Percentiles rank a stretch among this genome's conserved stretches.
phyloP scores from a whole-genome alignment of 352 stramenopile species.

The Paralagenidium karlingii region DNA sequence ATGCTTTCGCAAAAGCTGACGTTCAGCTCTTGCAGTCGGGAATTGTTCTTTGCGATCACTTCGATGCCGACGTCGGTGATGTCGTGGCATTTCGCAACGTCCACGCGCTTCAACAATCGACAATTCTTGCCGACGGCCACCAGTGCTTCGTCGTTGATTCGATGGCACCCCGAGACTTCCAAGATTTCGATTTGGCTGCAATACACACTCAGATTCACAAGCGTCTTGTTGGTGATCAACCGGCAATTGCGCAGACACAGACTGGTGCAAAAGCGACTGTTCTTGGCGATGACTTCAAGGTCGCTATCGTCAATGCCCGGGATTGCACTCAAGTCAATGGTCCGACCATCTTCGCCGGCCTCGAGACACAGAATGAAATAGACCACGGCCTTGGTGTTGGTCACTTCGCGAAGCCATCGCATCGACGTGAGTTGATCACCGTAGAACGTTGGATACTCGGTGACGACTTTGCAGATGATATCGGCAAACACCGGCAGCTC shows the following conservation, averaged over 20 bases:
- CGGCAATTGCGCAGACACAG: constrained; percentile 27
- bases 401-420: constrained; percentile 34
- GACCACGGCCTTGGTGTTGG: constrained; percentile 31
- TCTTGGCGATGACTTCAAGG: constrained; percentile 40
- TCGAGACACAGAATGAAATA: constrained; percentile 53
- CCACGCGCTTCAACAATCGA: constrained; percentile 30
- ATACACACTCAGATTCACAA: constrained; percentile 22
- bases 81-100: constrained; percentile 39
- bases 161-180: constrained; percentile 55
- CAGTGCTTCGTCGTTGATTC: constrained; percentile 45
- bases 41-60: constrained; percentile 1
- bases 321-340: constrained; percentile 40
- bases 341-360: constrained; percentile 30
- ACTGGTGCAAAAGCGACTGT: constrained; percentile 32
- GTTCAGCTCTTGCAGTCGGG: constrained; percentile 7
- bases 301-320: constrained; percentile 30
- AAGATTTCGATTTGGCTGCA: constrained; percentile 64
- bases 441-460: constrained; percentile 46
- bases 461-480: constrained; percentile 48
- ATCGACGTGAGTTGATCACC: constrained; percentile 59
- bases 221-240: constrained; percentile 19
- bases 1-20: constrained; percentile 48
- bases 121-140: constrained; percentile 34
- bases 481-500: constrained; percentile 43
- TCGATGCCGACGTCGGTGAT: constrained; percentile 53